Conservation (phyloP, 2,329 filamentous ascomycete genomes). For the Xylaria sp. region DNA sequence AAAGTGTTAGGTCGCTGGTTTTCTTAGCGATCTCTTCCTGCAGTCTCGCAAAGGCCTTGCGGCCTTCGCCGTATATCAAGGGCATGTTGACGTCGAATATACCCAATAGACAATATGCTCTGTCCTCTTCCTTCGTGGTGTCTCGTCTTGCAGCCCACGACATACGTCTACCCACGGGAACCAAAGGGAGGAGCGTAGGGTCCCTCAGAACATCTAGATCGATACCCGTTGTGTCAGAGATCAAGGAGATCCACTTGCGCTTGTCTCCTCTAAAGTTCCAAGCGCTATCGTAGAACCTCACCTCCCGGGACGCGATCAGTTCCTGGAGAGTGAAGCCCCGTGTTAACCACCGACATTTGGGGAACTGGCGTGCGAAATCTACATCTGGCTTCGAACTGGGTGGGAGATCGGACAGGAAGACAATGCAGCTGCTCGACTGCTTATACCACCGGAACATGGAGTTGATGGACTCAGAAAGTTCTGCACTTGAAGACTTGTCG, state of each 20-base stretch:
- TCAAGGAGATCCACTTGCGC: not conserved
- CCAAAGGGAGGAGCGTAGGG: not conserved
- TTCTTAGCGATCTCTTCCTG: slow-evolving; percentile 13
- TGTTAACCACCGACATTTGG: not conserved
- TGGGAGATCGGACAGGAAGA: not conserved
- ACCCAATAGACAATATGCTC: slow-evolving; percentile 13
- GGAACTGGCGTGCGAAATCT: not conserved
- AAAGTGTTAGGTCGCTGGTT: slow-evolving; percentile 1
- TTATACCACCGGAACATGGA: slow-evolving; percentile 12
- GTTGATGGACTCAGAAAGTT: slow-evolving; percentile 7
- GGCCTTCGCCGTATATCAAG: slow-evolving; percentile 10
- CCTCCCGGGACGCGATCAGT: slow-evolving; percentile 1
- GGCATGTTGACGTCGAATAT: slow-evolving; percentile 16
- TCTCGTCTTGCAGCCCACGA: slow-evolving; percentile 13
- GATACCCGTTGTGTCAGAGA: not conserved
- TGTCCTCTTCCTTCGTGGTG: slow-evolving; percentile 10
- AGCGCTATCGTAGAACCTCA: slow-evolving; percentile 6
- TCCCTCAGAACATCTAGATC: not conserved
- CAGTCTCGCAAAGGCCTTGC: slow-evolving; percentile 5
- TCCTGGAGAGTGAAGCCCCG: slow-evolving; percentile 10
- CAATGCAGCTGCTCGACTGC: not conserved
- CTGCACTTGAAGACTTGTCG: slow-evolving; percentile 11
- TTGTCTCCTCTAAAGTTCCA: slow-evolving; percentile 5
- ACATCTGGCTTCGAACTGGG: not conserved
- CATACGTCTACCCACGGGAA: slow-evolving; percentile 9